phyloP scores from a whole-genome alignment of 169 alveolate genomes.

The Plasmodium falciparum region DNA sequence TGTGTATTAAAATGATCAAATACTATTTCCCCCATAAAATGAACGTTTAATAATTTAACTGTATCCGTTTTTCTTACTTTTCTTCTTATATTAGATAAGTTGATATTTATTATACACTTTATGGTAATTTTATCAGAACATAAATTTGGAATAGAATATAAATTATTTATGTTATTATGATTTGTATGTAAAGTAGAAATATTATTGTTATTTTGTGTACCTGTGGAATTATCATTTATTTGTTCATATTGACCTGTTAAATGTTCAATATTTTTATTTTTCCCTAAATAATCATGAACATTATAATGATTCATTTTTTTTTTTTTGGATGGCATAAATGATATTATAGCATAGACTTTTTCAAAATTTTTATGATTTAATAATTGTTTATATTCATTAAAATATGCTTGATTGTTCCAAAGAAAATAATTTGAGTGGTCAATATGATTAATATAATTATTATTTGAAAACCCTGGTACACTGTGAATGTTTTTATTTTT shows the following conservation, averaged over 20 bases:
- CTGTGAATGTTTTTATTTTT: neutral
- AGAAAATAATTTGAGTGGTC: too few species aligned
- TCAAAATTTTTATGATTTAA: neutral
- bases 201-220: neutral
- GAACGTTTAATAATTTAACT: slow-evolving; percentile 17
- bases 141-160: too few species aligned
- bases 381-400: too few species aligned
- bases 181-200: neutral
- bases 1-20: slow-evolving; percentile 43
- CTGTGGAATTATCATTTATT: neutral
- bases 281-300: neutral
- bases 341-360: slow-evolving; percentile 36
- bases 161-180: neutral
- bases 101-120: slow-evolving; percentile 35
- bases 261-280: neutral
- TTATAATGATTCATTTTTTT: neutral
- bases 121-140: slow-evolving; percentile 8
- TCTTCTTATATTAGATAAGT: slow-evolving; percentile 20
- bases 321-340: slow-evolving; percentile 33
- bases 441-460: too few species aligned
- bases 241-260: neutral
- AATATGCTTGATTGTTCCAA: too few species aligned
- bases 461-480: too few species aligned
- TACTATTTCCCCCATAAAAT: slow-evolving; percentile 49
- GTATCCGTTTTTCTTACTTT: slow-evolving; percentile 52